phyloP scores from a whole-genome alignment of 1,284 basidiomycete genomes.

The Ustilago trichophora region DNA sequence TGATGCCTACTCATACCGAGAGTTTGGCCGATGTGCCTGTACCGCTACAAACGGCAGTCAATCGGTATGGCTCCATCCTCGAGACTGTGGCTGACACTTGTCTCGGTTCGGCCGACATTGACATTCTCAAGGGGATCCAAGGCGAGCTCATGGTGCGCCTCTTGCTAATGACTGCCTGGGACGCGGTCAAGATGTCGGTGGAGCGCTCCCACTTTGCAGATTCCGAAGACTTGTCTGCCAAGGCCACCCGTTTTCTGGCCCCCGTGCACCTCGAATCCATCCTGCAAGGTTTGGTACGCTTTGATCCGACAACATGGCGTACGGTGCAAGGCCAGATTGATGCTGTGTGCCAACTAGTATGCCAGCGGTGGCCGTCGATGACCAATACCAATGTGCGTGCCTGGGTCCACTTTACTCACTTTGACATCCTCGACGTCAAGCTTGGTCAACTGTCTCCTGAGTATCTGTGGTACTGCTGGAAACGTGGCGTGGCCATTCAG shows the following conservation, averaged over 20 bases:
- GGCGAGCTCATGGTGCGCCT: neutral
- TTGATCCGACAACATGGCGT: neutral
- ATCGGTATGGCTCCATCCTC: slow-evolving; percentile 1
- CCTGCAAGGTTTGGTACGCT: neutral
- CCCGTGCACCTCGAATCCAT: neutral
- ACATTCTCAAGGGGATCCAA: slow-evolving; percentile 1
- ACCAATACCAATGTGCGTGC: neutral
- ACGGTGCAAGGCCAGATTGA: neutral
- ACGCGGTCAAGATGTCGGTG: neutral
- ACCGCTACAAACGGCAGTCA: neutral
- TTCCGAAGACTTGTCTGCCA: neutral
- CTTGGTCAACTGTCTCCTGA: neutral
- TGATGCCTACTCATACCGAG: slow-evolving; percentile 1
- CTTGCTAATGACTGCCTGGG: slow-evolving; percentile 4
- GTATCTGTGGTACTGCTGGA: slow-evolving; percentile 5
- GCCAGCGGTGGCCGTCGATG: neutral
- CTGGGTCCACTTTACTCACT: slow-evolving; percentile 2
- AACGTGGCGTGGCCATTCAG: slow-evolving; percentile 2
- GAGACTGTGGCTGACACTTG: neutral
- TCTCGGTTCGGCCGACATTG: neutral
- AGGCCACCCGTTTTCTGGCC: neutral
- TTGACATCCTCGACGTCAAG: neutral
- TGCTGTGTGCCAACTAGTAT: neutral
- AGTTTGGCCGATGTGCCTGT: neutral
- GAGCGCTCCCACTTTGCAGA: neutral